Evolutionary conservation across 2,329 filamentous ascomycete genomes (phyloP).

Genomic region (Delphinella strobiligena): DNA sequence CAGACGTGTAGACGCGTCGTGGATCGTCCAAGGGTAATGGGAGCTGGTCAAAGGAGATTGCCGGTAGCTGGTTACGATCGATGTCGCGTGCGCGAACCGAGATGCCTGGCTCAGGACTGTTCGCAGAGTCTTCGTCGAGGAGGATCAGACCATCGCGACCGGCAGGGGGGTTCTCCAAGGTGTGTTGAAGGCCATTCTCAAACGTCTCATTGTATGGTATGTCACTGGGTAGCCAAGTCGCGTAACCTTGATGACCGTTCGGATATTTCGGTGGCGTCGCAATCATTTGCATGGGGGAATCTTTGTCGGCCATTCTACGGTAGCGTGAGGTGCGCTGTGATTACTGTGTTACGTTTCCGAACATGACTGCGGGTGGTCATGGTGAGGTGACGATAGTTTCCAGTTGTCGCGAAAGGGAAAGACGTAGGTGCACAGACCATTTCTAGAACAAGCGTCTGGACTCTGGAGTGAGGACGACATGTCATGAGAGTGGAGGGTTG

Average conservation of each 20-base stretch:
- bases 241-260: constrained; percentile 10
- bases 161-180: constrained; percentile 23
- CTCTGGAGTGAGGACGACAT: background rate
- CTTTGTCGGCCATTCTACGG: background rate
- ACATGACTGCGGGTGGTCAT: too few species aligned
- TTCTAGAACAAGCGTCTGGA: too few species aligned
- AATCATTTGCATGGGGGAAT: background rate
- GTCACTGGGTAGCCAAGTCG: constrained; percentile 31
- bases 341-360: too few species aligned
- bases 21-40: constrained; percentile 31
- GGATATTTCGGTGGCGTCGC: background rate
- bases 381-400: too few species aligned
- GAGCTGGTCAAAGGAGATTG: constrained; percentile 21
- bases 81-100: constrained; percentile 18
- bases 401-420: too few species aligned
- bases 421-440: too few species aligned
- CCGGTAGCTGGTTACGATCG: constrained; percentile 15
- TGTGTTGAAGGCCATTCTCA: constrained; percentile 31
- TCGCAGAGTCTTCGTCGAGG: constrained; percentile 15
- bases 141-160: constrained; percentile 16
- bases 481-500: background rate
- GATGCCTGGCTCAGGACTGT: constrained; percentile 15
- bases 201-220: constrained; percentile 32
- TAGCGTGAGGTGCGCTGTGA: background rate
- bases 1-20: constrained; percentile 29